Base-by-base conservation (phyloP, 2,329 filamentous ascomycete species). In the Colletotrichum tropicale region DNA sequence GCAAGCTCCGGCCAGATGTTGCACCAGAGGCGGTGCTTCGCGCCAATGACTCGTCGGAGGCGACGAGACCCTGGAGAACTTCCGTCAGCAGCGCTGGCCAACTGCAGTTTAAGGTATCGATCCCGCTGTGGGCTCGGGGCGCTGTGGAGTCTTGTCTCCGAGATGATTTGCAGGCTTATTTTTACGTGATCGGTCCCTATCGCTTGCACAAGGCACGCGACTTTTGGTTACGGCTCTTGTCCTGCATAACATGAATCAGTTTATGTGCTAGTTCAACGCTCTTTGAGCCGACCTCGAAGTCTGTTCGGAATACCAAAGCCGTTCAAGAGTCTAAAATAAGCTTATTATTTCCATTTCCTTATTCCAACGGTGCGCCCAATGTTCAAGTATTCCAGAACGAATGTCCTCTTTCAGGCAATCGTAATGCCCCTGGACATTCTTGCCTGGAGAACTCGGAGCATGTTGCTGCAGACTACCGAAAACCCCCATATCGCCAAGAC, bases 101-200 rank as follows among this genome's bases (percentile, higher is more conserved):
- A 60, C 66, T 74, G 71, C 71, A 74, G 62, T 72, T 64, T 48
- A 64, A 66, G 56, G 72, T 71, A 71, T 66, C 34, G 52, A 66
- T 56, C 61, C 61, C 72, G 24, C 62, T 43, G 71, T 52, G 30
- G 68, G 61, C 60, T 71, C 18, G 65, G 36, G 4, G 69, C 61
- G n/a, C n/a, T 24, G 36, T n/a, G 38, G 56, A 21, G 18, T 18
- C 48, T 60, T 55, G 58, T 43, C 13, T 36, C 62, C 62, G 52
- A 56, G 16, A 48, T 32, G 24, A 64, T 55, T 36, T 58, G 26
- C 55, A 12, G 55, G 43, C 52, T 64, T 66, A 18, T 21, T 60
- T 38, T 64, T 68, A 56, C 69, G 38, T 75, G 61, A 72, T 62
- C 8, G 21, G 1, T 8, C 28, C n/a, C 13, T 24, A 9, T 36